phyloP scores from a whole-genome alignment of 2,329 filamentous ascomycete species.

The Sordariomycetes sp. region DNA sequence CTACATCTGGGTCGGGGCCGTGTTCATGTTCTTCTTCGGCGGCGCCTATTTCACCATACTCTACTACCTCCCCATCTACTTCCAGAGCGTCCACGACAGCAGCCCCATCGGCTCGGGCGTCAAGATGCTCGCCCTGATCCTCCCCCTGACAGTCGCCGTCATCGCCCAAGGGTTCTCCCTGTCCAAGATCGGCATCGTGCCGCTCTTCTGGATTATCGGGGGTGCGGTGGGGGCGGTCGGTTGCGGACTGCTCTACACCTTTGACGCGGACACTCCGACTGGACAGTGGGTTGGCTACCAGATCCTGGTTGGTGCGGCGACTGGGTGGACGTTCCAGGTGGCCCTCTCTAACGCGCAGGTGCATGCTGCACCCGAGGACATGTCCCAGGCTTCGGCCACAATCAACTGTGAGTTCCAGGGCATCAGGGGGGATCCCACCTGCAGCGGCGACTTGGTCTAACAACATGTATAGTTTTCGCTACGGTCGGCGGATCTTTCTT shows the following conservation, averaged over 20 bases:
- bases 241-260: constrained; percentile 29
- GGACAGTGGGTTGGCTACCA: constrained; percentile 35
- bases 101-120: constrained; percentile 19
- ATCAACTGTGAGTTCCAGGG: constrained; percentile 23
- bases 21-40: constrained; percentile 21
- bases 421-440: not conserved
- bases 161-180: no score
- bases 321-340: constrained; percentile 29
- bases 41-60: constrained; percentile 20
- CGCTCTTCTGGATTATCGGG: no score
- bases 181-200: no score
- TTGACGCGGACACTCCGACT: constrained; percentile 19
- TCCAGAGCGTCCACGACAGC: constrained; percentile 30
- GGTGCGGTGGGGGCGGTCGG: constrained; percentile 14
- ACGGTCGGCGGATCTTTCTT: constrained; percentile 32
- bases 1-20: constrained; percentile 19
- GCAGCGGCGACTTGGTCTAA: not conserved
- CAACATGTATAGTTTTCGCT: constrained; percentile 12
- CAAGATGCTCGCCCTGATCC: constrained; percentile 11
- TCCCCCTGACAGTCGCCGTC: not conserved
- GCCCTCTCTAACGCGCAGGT: constrained; percentile 30
- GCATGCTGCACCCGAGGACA: constrained; percentile 25
- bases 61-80: constrained; percentile 33
- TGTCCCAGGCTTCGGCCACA: constrained; percentile 29
- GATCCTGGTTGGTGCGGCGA: constrained; percentile 27